Base-by-base conservation (phyloP, 441 rosid genomes). In the Erysimum cheiri region DNA sequence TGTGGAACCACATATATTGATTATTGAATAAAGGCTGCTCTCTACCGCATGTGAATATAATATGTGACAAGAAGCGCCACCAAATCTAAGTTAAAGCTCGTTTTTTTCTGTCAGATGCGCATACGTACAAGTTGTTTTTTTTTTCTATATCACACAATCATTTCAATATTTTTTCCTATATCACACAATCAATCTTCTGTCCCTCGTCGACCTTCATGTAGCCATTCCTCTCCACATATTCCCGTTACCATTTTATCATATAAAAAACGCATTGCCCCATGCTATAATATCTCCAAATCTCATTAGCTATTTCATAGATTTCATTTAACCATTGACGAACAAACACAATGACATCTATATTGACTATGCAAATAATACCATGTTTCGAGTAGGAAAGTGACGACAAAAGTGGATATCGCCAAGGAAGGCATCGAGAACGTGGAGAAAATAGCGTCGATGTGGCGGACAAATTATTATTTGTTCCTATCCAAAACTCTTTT, bases 61-160 rank as follows among this genome's bases (percentile, higher is more conserved):
- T 50, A 67, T 60, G 39, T 68, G 73, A 74, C 73, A 74, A 74
- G 78, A 74, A 61, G 73, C 69, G 65, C 69, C 78, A 74, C 78
- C 78, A 74, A 60, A 74, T 61, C 69, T 37, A 54, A 59, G 56
- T 67, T 59, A 32, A 67, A 43, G 17, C 56, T 73, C 60, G 46
- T 65, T 59, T 64, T 65, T 65, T 41, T 39, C 53, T 57, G 28
- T 40, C 17, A 22, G 70, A 58, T 65, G 53, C 37, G 7, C 39
- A 48, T 47, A 19, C 22, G 22, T 19, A 12, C 3, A 22, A 4
- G 5, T 15, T 41, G 9, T 9, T 10, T 22, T 7, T 55, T 32
- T n/a, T 14, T 3, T 6, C 8, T 17, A 68, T 33, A 68, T 10
- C 37, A 56, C 64, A 33, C 32, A 35, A 19, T 19, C 22, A 19